Conservation (phyloP, 768 basidiomycete genomes). For the Mycena filopes region DNA sequence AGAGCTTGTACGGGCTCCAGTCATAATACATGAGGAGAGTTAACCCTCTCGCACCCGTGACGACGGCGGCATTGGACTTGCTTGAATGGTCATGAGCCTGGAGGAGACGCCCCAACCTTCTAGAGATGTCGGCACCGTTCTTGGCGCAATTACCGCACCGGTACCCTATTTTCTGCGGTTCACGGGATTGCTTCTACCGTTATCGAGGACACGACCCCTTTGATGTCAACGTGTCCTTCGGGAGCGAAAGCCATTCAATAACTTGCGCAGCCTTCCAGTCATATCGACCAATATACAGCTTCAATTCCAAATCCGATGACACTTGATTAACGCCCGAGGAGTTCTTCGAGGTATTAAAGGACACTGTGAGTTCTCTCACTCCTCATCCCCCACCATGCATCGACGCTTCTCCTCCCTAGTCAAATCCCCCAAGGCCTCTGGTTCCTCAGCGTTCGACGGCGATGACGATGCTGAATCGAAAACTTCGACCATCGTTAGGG, state of each 20-base stretch:
- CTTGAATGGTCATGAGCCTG: too few relatives aligned
- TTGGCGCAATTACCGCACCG: too few relatives aligned
- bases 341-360: conserved; percentile 2
- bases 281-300: conserved; percentile 10
- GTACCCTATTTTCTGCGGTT: too few relatives aligned
- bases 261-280: conserved; percentile 23
- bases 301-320: conserved; percentile 4
- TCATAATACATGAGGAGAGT: too few relatives aligned
- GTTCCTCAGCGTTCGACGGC: conserved; percentile 16
- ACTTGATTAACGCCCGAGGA: background rate
- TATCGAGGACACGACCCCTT: background rate
- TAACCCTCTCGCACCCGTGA: too few relatives aligned
- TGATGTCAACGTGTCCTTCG: background rate
- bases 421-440: conserved; percentile 34
- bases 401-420: conserved; percentile 40
- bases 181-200: too few relatives aligned
- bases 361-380: background rate
- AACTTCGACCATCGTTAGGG: conserved; percentile 45
- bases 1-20: too few relatives aligned
- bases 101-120: too few relatives aligned
- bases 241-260: background rate
- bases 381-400: conserved; percentile 35
- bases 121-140: too few relatives aligned
- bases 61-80: too few relatives aligned
- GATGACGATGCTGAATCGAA: conserved; percentile 48